Base-by-base conservation (phyloP, 257 asterid genomes). In the Perilla frutescens region DNA sequence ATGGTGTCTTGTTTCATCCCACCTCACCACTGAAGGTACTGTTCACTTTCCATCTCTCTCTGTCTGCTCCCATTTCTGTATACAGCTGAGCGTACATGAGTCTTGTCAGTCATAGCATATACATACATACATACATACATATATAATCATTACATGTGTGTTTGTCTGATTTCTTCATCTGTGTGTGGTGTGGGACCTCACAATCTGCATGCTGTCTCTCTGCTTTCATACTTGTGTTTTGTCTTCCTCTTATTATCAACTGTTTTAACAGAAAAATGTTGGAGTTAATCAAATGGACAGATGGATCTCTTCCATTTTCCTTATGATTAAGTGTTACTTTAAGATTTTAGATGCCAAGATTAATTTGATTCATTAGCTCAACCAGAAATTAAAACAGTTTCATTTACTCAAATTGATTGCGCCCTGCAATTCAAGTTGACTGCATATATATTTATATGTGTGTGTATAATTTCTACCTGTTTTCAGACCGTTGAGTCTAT, bases 1-100 rank as follows among this genome's bases (percentile, higher is more conserved):
- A 41, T 61, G 74, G 44, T 4, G 43, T 59, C 49, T 32, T 39
- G 7, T 39, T 68, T 7, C 45, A 37, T 39, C 34, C 44, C 75
- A 66, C 73, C 78, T 73, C 32, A 56, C 20, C 71, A 37, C 13
- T 70, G 39, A 74, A 79, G 83, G 79, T 74, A 74, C 70, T 20
- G 26, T 20, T 39, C 58, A 14, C 37, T 66, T 59, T 58, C 76
- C 12, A 34, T 49, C 73, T 15, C 31, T 49, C 63, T 41, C 45
- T 34, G 37, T 34, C 37, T 34, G 37, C 37, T 34, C 37, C 37
- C 3, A 20, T 20, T 20, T 20, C 26, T 20, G 26, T 20, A 20
- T 20, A 20, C 26, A 20, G 26, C 26, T 20, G 26, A 20, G 26
- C 26, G 26, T 20, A 20, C 26, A 20, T 20, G 26, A 20, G 26